A percentile compares a stretch with the other conserved stretches of the same genome.
These are phyloP conservation scores for Alternaria brassicicola DNA, from an alignment of 2,329 filamentous ascomycete genomes.

Conservation along the genomic window DNA sequence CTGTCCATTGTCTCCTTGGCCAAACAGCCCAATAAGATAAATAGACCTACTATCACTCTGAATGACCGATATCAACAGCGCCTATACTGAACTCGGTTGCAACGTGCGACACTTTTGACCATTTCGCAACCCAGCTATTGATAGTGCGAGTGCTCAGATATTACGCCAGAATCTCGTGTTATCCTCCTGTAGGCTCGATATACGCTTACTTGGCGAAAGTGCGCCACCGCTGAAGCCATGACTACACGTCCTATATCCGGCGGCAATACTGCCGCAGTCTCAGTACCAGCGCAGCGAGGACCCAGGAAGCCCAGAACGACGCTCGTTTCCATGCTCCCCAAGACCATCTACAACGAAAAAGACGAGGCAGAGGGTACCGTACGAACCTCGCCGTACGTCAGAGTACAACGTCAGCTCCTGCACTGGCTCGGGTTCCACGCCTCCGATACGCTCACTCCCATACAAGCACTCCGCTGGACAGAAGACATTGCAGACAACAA, in stretches of 20 bases:
- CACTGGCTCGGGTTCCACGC: constrained; percentile 12
- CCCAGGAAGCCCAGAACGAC: constrained; percentile 8
- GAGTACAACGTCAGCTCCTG: constrained; percentile 25
- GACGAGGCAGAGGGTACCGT: constrained; percentile 17
- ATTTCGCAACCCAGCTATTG: background rate
- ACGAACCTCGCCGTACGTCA: constrained; percentile 23
- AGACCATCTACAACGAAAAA: constrained; percentile 25
- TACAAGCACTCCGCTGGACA: constrained; percentile 23
- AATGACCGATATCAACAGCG: constrained; percentile 16
- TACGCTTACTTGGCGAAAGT: too few species aligned
- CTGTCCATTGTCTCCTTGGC: constrained; percentile 3
- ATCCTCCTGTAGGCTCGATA: background rate
- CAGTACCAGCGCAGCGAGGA: background rate
- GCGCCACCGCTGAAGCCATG: background rate
- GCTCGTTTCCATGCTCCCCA: constrained; percentile 15
- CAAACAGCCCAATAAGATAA: constrained; percentile 5
- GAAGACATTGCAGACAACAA: constrained; percentile 9
- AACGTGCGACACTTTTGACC: background rate
- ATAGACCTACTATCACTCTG: constrained; percentile 7
- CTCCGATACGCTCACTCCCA: constrained; percentile 18
- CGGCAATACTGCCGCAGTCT: background rate
- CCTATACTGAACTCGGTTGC: background rate
- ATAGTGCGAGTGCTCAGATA: background rate
- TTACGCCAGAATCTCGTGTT: background rate
- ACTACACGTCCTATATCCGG: background rate